Base-by-base conservation (phyloP, 768 basidiomycete species). In the Hysterangium stoloniferum region DNA sequence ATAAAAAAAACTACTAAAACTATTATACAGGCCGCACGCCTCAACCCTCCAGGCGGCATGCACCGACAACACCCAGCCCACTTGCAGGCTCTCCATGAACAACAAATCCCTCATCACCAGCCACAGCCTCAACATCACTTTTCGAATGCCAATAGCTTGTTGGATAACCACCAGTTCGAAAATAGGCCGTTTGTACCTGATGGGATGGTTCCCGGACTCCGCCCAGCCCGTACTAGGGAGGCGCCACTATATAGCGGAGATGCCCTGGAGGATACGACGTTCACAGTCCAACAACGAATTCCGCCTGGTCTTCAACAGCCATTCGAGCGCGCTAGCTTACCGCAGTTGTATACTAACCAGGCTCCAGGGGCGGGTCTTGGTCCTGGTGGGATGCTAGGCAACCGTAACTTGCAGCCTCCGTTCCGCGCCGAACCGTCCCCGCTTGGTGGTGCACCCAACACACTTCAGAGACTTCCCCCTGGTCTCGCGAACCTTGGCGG, bases 131-230 rank as follows among this genome's bases (percentile, higher is more conserved):
- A 56, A 36, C 53, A 42, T 64, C 84, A 3, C 62, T 87, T 28
- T 86, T 86, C 59, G 84, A 43, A 33, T 20, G 37, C 49, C 12
- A 41, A 87, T 47, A 84, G 79, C 57, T 80, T 80, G 22, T 62
- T 80, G 34, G 84, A 90, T 13, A 15, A 33, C 4, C 49, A 41
- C 13, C 48, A 41, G 19, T 51, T 51, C 19, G 49, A 51, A 8
- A 42, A 48, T 58, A 75, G 86, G 55, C 79, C 74, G 57, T 91
- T 91, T 57, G 76, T 86, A 22, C 85, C 88, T 8, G 86, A 91
- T 65, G 85, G 84, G 25, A 79, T 91, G 78, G 88, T 91, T 13
- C 87, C 89, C 22, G 89, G 87, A 7, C 73, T 91, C 28, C 81
- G 88, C 33, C 77, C 80, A 36, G 75, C 80, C 49, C 76, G 84